Base-by-base conservation (phyloP, 306 rosid genomes). In the Abrus precatorius region DNA sequence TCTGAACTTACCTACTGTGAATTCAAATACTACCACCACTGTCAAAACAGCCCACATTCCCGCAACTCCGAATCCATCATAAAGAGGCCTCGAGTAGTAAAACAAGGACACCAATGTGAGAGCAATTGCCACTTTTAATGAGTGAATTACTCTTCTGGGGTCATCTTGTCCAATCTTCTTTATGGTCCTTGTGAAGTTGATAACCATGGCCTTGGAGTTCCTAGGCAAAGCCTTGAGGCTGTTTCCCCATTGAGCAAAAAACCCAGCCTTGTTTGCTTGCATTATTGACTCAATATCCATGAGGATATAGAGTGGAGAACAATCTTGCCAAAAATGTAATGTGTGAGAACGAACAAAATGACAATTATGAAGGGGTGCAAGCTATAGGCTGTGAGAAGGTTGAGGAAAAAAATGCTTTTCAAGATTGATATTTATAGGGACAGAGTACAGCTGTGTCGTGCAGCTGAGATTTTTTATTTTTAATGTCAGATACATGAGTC, bases 41-140 rank as follows among this genome's bases (percentile, higher is more conserved):
- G 98, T 95, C 2, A 95, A 85, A 11, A 95, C 93, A 10, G 97
- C 98, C 98, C 99, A 95, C 81, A 95, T 90, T 84, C 97, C 99
- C 1, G 97, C 80, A 49, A 85, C 88, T 30, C 98, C 99, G 34
- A 95, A 87, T 60, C 97, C 94, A 71, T 92, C 87, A 64, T 90
- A 95, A 43, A 95, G 93, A 78, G 91, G 91, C 71, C 87, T 93
- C 63, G 85, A 89, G 44, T 90, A 90, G 82, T 95, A 95, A 27
- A 93, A 27, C 64, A 90, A 80, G 33, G 99, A 95, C 1, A 93
- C 98, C 48, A 95, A 69, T 30, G 99, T 89, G 75, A 95, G 94
- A 85, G 99, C 96, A 38, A 95, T 11, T 53, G 97, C 98, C 34
- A 95, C 99, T 85, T 95, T 95, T 2, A 95, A 75, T 2, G 99